Conservation (phyloP, 495 filamentous ascomycete species). For the Pyrenula aspistea region DNA sequence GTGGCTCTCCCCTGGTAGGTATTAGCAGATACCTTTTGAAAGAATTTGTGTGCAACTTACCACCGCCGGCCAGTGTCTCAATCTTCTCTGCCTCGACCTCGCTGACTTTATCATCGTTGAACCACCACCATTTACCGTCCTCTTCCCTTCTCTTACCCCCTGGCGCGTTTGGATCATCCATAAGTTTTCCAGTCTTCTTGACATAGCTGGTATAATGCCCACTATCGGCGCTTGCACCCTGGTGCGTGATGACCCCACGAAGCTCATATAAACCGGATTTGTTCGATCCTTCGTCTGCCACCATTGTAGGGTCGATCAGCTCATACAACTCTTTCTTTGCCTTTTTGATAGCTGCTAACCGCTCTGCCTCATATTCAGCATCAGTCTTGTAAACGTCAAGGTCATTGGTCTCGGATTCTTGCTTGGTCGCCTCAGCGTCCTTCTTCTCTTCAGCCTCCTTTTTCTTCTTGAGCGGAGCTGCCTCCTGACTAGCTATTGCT, state of each 20-base stretch:
- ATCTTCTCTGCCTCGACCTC: conserved; percentile 91
- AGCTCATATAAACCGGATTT: conserved; percentile 91
- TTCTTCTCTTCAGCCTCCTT: conserved; percentile 39
- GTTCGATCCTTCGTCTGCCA: conserved; percentile 71
- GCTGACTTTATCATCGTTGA: conserved; percentile 95
- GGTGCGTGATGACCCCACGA: conserved; percentile 91
- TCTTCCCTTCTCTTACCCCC: conserved; percentile 58
- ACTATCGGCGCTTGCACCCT: conserved; percentile 91
- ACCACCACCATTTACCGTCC: conserved; percentile 99
- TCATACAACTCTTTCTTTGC: conserved; percentile 76
- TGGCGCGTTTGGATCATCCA: conserved; percentile 40
- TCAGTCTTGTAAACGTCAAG: conserved; percentile 77
- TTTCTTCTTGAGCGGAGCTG: conserved; percentile 38
- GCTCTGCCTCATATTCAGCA: conserved; percentile 80
- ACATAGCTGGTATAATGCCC: conserved; percentile 97
- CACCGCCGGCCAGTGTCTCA: conserved; percentile 77
- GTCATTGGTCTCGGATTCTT: conserved; percentile 61
- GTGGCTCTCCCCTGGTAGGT: conserved; percentile 63
- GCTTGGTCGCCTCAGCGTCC: conserved; percentile 29
- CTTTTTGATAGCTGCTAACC: conserved; percentile 52
- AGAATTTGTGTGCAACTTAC: conserved; percentile 29
- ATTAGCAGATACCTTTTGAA: conserved; percentile 1
- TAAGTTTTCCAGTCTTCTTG: conserved; percentile 64
- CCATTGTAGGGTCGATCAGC: conserved; percentile 57
- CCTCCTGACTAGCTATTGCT: conserved; percentile 16